These are phyloP conservation scores for Parastagonospora avenae DNA, from an alignment of 2,329 filamentous ascomycete species.

Conservation along the genomic window DNA sequence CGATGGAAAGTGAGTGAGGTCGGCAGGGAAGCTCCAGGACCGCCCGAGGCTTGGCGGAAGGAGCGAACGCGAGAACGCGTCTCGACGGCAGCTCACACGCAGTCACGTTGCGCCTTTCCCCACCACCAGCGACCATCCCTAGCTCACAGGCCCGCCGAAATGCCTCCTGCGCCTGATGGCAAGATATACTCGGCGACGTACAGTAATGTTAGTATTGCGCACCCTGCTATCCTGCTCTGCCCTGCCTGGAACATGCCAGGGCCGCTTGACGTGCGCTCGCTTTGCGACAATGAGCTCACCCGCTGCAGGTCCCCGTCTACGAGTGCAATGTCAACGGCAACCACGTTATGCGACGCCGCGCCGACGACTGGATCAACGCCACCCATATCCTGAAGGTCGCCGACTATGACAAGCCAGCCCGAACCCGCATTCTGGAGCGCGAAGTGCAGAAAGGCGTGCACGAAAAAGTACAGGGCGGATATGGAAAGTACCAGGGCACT, in stretches of 20 bases:
- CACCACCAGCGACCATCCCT: slow-evolving; percentile 1
- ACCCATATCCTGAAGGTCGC: slow-evolving; percentile 98
- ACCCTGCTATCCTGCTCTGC: background rate
- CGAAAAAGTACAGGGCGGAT: slow-evolving; percentile 97
- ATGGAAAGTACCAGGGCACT: slow-evolving; percentile 98
- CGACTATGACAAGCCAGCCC: slow-evolving; percentile 93
- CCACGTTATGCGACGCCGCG: slow-evolving; percentile 94
- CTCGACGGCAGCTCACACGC: slow-evolving; percentile 11
- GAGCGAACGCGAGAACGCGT: slow-evolving; percentile 20
- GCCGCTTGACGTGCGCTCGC: background rate
- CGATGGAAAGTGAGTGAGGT: slow-evolving; percentile 17
- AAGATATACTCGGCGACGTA: slow-evolving; percentile 69
- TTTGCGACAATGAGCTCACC: slow-evolving; percentile 22
- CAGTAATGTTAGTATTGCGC: slow-evolving; percentile 53
- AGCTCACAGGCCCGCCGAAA: slow-evolving; percentile 26
- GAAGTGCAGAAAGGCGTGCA: slow-evolving; percentile 96
- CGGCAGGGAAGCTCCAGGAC: slow-evolving; percentile 19
- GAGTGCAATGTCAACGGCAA: slow-evolving; percentile 87
- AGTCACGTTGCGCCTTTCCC: slow-evolving; percentile 11
- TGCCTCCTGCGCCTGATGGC: slow-evolving; percentile 46
- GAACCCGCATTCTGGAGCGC: slow-evolving; percentile 92
- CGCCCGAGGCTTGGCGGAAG: slow-evolving; percentile 20
- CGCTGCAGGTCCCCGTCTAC: slow-evolving; percentile 82
- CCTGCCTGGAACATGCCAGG: background rate
- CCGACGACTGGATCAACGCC: slow-evolving; percentile 99